A percentile compares a stretch with the other conserved stretches of the same genome.
Conservation (phyloP, 2,329 filamentous ascomycete species). For the Cercospora janseana region DNA sequence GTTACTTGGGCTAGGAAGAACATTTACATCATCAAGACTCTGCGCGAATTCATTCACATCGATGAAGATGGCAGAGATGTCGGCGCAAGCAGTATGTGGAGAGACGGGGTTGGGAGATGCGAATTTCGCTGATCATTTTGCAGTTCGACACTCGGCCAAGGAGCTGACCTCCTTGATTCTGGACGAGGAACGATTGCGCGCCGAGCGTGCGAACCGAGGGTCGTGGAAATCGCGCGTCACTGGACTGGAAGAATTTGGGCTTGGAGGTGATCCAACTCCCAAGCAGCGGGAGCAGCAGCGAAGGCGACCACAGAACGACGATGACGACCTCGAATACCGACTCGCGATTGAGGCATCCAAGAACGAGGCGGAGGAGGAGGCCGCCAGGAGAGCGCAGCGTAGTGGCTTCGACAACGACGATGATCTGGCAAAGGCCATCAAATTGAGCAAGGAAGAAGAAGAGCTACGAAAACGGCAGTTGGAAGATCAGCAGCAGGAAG, state of each 20-base stretch:
- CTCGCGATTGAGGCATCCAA: slow-evolving; percentile 94
- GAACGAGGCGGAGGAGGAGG: slow-evolving; percentile 88
- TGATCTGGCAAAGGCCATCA: slow-evolving; percentile 90
- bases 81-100: slow-evolving; percentile 80
- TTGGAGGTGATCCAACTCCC: slow-evolving; percentile 40
- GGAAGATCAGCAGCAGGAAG: slow-evolving; percentile 74
- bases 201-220: slow-evolving; percentile 86
- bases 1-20: slow-evolving; percentile 98
- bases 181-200: slow-evolving; percentile 88
- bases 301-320: slow-evolving; percentile 50
- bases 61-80: slow-evolving; percentile 96
- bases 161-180: slow-evolving; percentile 88
- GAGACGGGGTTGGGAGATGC: too few species aligned
- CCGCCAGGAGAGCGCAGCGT: slow-evolving; percentile 63
- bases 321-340: slow-evolving; percentile 80
- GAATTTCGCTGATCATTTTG: slow-evolving; percentile 35
- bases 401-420: slow-evolving; percentile 62
- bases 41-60: slow-evolving; percentile 94
- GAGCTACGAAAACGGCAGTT: slow-evolving; percentile 81
- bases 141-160: slow-evolving; percentile 93
- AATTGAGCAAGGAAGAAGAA: slow-evolving; percentile 91
- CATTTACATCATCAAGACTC: slow-evolving; percentile 96
- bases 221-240: slow-evolving; percentile 96
- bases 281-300: slow-evolving; percentile 40
- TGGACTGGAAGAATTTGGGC: slow-evolving; percentile 64